These are phyloP conservation scores for Cladosporium cucumerinum DNA, from an alignment of 2,329 filamentous ascomycete genomes.

Conservation along the genomic window DNA sequence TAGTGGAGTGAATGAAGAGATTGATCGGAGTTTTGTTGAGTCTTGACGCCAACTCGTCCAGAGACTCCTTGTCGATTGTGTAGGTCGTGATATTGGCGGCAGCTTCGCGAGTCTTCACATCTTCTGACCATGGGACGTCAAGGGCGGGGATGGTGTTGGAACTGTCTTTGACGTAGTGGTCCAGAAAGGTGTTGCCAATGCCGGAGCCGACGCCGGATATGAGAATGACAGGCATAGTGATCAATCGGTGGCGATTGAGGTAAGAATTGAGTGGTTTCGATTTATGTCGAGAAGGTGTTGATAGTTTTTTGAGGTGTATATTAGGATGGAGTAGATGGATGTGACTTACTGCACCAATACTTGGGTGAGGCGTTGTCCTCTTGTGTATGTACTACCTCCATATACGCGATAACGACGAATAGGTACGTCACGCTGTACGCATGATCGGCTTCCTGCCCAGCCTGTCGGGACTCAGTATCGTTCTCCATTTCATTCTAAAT, in stretches of 20 bases:
- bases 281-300: neutral
- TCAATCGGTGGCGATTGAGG: neutral
- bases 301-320: neutral
- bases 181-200: constrained; percentile 14
- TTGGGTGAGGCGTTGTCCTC: neutral
- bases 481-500: neutral
- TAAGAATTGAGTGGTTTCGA: neutral
- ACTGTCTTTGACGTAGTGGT: constrained; percentile 14
- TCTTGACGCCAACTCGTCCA: neutral
- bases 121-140: constrained; percentile 8
- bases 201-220: constrained; percentile 13
- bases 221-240: constrained; percentile 10
- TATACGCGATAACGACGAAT: neutral
- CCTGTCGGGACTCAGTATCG: neutral
- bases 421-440: constrained; percentile 12
- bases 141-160: constrained; percentile 11
- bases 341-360: neutral
- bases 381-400: neutral
- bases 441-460: neutral
- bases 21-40: constrained; percentile 8
- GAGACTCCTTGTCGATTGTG: constrained; percentile 7
- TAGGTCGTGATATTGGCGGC: constrained; percentile 6
- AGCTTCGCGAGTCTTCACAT: neutral
- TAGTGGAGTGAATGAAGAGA: constrained; percentile 15
- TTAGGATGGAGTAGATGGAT: neutral